phyloP scores from a whole-genome alignment of 805 yeast genomes.

The Lipomyces starkeyi region DNA sequence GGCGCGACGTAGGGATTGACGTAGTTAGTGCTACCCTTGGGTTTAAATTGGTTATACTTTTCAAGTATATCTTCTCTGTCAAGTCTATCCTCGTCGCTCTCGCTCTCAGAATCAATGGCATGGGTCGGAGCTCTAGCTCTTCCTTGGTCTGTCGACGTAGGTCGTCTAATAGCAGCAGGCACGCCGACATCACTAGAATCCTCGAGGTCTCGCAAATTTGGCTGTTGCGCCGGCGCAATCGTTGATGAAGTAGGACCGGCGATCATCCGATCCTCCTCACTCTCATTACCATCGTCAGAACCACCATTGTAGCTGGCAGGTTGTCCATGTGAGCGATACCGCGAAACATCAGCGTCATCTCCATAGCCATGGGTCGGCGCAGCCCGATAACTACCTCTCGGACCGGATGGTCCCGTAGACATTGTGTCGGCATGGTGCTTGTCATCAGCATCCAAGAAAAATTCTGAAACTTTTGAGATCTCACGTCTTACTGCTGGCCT shows the following conservation, averaged over 20 bases:
- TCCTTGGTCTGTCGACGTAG: neutral
- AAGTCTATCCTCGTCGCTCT: neutral
- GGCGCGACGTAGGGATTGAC: constrained; percentile 2
- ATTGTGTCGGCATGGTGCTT: neutral
- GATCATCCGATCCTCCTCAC: neutral
- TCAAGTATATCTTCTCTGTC: neutral
- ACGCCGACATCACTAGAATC: neutral
- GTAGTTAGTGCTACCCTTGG: neutral
- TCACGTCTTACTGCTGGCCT: neutral
- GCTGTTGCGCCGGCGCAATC: neutral
- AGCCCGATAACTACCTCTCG: neutral
- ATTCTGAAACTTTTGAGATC: neutral
- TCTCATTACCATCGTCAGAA: neutral
- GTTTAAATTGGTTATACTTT: neutral
- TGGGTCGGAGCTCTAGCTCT: neutral
- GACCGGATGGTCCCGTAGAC: neutral
- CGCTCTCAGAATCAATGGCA: constrained; percentile 6
- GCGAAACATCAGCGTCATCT: neutral
- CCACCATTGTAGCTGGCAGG: neutral
- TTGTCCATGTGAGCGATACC: neutral
- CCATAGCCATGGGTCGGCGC: neutral
- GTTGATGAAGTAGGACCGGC: neutral
- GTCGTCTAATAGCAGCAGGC: neutral
- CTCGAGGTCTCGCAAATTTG: neutral
- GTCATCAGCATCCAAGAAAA: constrained; percentile 3